phyloP scores from a whole-genome alignment of 1,284 basidiomycete genomes.

The Flammula alnicola region DNA sequence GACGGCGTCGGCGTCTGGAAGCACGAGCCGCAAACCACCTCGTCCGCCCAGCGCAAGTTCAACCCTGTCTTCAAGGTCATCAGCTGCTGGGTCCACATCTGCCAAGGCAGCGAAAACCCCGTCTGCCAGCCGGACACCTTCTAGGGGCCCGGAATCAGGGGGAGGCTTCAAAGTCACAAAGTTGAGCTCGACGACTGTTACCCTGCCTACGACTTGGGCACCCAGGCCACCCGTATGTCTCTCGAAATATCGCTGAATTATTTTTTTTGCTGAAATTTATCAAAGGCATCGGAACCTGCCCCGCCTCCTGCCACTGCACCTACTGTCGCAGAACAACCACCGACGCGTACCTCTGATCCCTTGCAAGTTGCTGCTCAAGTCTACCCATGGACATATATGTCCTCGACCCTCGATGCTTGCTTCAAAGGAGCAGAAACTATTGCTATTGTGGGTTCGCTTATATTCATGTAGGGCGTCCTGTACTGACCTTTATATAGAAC shows the following conservation, averaged over 20 bases:
- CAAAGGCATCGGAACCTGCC: constrained; percentile 7
- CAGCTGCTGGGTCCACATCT: constrained; percentile 10
- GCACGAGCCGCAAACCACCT: constrained; percentile 7
- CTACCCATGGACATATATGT: constrained; percentile 57
- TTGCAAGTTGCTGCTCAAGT: constrained; percentile 48
- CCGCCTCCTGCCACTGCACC: constrained; percentile 1
- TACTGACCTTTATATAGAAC: constrained; percentile 30
- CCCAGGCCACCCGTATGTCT: constrained; percentile 18
- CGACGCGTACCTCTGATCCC: constrained; percentile 35
- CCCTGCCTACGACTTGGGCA: constrained; percentile 26
- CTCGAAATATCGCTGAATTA: background rate
- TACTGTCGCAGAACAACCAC: constrained; percentile 21
- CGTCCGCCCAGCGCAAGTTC: constrained; percentile 24
- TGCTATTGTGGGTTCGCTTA: constrained; percentile 33
- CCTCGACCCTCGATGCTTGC: constrained; percentile 50
- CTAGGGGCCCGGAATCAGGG: constrained; percentile 14
- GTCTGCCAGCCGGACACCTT: constrained; percentile 10
- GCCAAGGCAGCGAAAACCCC: constrained; percentile 7
- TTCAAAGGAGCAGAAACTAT: constrained; percentile 42
- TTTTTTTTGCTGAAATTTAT: background rate
- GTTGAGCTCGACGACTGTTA: constrained; percentile 28
- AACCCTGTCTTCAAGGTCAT: constrained; percentile 21
- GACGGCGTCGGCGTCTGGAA: constrained; percentile 10
- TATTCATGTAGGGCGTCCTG: background rate
- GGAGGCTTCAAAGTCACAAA: constrained; percentile 28